Evolutionary conservation across 176 grass and related monocot genomes (phyloP).

Genomic region (Oryza glaberrima): DNA sequence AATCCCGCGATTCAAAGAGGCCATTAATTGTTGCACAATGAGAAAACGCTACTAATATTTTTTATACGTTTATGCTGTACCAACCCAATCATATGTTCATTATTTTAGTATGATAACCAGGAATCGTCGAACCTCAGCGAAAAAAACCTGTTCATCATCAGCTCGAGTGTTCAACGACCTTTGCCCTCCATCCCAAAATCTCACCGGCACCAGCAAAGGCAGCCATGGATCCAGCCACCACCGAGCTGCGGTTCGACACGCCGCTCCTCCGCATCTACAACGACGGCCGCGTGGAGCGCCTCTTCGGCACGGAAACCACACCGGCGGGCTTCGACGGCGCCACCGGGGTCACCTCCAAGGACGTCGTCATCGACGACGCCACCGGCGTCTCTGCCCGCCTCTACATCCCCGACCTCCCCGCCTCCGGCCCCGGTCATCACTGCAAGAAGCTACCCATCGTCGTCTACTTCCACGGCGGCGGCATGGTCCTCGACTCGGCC

Average conservation of each 20-base stretch:
- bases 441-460: constrained; percentile 50
- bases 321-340: constrained; percentile 29
- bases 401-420: constrained; percentile 46
- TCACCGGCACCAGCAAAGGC: not conserved
- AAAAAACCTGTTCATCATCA: not conserved
- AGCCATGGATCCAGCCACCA: constrained; percentile 39
- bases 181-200: not conserved
- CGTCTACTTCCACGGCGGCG: constrained; percentile 65
- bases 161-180: not conserved
- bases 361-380: constrained; percentile 48
- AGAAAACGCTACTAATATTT: no score
- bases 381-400: constrained; percentile 50
- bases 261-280: constrained; percentile 33
- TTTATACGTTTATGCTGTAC: not conserved
- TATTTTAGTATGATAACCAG: not conserved
- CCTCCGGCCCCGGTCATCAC: not conserved
- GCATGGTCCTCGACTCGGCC: constrained; percentile 48
- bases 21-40: no score
- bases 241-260: constrained; percentile 25
- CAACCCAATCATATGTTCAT: not conserved
- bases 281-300: constrained; percentile 49
- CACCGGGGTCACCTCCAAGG: constrained; percentile 59
- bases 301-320: constrained; percentile 44
- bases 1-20: no score
- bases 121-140: not conserved